Percentiles rank a stretch among this genome's conserved stretches.
These are phyloP conservation scores for Erucastrum elatum DNA, from an alignment of 345 rosid species.

Conservation along the genomic window DNA sequence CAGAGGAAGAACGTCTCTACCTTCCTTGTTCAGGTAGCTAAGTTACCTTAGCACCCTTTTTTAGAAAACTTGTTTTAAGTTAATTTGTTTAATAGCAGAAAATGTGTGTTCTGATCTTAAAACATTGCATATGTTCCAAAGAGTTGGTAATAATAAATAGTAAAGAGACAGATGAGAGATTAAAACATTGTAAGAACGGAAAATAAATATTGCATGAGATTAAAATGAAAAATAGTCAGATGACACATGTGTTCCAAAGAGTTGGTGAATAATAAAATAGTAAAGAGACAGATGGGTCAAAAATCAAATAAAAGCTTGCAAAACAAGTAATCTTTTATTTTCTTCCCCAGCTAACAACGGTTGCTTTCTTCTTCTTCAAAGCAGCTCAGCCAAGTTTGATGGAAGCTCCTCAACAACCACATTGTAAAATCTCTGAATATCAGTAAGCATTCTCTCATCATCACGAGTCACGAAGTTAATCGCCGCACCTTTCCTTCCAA, in stretches of 20 bases:
- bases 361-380: not conserved
- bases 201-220: too few species aligned
- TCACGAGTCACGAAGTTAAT: not conserved
- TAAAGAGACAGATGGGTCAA: slow-evolving; percentile 23
- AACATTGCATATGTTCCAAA: too few species aligned
- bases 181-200: too few species aligned
- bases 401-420: not conserved
- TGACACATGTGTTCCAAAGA: slow-evolving; percentile 27
- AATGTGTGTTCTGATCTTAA: not conserved
- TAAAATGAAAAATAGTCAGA: slow-evolving; percentile 25
- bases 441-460: not conserved
- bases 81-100: not conserved
- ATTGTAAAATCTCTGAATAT: not conserved
- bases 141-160: too few species aligned
- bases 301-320: slow-evolving; percentile 30
- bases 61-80: too few species aligned
- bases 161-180: too few species aligned
- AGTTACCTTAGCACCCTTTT: not conserved
- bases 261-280: slow-evolving; percentile 15
- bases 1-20: too few species aligned
- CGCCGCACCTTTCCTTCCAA: not conserved
- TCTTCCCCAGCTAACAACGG: too few species aligned
- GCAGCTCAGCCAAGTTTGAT: not conserved
- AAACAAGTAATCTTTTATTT: slow-evolving; percentile 30
- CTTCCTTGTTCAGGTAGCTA: slow-evolving; percentile 48